Conservation (phyloP, 1,284 basidiomycete genomes). For the Trichosporon sp. region DNA sequence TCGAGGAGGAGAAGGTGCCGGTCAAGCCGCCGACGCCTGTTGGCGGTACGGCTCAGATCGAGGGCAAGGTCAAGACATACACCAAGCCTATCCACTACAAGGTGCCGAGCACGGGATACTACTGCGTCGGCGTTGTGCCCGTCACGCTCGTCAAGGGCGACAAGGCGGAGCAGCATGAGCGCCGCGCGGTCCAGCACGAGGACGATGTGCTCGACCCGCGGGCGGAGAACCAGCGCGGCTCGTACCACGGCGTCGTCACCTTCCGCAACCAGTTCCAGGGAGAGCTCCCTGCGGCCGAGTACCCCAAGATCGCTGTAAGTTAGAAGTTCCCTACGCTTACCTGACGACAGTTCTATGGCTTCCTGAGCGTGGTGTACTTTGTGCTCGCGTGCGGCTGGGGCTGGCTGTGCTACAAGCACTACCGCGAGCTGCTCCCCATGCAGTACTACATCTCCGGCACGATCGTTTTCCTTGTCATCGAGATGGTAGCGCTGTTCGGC, state of each 20-base stretch:
- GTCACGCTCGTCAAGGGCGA: slow-evolving; percentile 57
- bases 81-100: slow-evolving; percentile 57
- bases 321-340: not conserved
- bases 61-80: slow-evolving; percentile 20
- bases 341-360: slow-evolving; percentile 70
- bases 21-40: not conserved
- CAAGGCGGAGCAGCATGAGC: not conserved
- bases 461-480: slow-evolving; percentile 79
- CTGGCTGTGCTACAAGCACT: slow-evolving; percentile 74
- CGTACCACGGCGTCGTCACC: slow-evolving; percentile 71
- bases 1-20: not conserved
- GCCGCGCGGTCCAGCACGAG: not conserved
- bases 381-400: slow-evolving; percentile 69
- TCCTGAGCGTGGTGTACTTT: slow-evolving; percentile 71
- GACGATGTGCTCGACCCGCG: slow-evolving; percentile 13
- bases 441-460: slow-evolving; percentile 93
- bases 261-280: slow-evolving; percentile 89
- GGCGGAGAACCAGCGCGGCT: slow-evolving; percentile 58
- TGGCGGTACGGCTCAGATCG: not conserved
- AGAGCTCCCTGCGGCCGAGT: slow-evolving; percentile 84
- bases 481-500: slow-evolving; percentile 77
- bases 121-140: slow-evolving; percentile 85
- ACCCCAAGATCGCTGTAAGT: slow-evolving; percentile 92
- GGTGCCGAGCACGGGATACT: slow-evolving; percentile 86
- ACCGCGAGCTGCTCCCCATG: slow-evolving; percentile 64